Evolutionary conservation across 371 early-diverging fungal species (phyloP), one percentile per base, ranked within the genome.

Genomic region (Phascolomyces articulosus): DNA sequence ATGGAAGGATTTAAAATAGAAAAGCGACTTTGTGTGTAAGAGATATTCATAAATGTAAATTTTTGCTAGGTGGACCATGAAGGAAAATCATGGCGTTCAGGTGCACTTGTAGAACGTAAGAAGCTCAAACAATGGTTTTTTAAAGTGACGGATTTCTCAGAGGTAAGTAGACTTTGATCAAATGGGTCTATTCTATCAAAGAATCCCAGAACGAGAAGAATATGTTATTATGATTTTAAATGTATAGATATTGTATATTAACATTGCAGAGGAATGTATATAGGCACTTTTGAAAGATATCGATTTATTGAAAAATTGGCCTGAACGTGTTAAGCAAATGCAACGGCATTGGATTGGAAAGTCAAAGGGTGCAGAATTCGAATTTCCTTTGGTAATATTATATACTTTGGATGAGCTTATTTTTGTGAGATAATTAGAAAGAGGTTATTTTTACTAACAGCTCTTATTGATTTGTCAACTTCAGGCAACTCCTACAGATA

Each of bases 341-440:
- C 98, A 97, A 66, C 66, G 83, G n/a, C 89, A 95, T 71, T 97
- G 98, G 98, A 97, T 97, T 48, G 96, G 96, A 13, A 91, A 89
- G 66, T 91, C 91, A 16, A 79, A 77, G 38, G 96, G 96, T 18
- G 90, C 90, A n/a, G 91, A 93, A 68, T 81, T 95, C 56, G 82
- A 85, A 16, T 91, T 94, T 67, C 59, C 58, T 7, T 55, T 77
- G 66, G 83, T 80, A 73, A 66, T 2, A 3, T 40, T 41, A 58
- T n/a, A 44, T 15, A 24, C 34, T 34, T 9, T 9, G 2, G 11
- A 9, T 9, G 11, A 9, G 6, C 34, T 34, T 9, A 34, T 34
- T 34, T 9, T 34, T 34, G 6, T 34, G 34, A 9, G 34, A 11
- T 34, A 34, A n/a, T n/a, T n/a, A n/a, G n/a, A n/a, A n/a, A n/a